Conservation (phyloP, 1,284 basidiomycete genomes). For the Trametes polyzona region DNA sequence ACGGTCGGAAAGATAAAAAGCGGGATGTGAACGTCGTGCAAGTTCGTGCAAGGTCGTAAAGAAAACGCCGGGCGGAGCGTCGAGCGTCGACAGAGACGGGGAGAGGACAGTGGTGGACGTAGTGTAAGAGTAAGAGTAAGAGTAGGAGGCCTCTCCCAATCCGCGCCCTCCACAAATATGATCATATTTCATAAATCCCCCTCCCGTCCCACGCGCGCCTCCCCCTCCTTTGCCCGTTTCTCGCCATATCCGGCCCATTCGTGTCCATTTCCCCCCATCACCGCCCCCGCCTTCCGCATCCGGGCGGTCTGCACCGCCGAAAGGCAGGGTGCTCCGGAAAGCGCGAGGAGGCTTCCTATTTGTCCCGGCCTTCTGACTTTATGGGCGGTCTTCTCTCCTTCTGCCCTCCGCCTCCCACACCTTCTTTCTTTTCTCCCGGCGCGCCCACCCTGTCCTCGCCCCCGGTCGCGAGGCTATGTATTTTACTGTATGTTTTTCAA, state of each 20-base stretch:
- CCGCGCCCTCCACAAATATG: slow-evolving; percentile 27
- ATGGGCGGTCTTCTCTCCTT: slow-evolving; percentile 6
- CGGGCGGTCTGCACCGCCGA: slow-evolving; percentile 13
- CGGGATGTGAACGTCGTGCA: slow-evolving; percentile 58
- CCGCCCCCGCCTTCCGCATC: slow-evolving; percentile 4
- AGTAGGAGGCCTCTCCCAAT: slow-evolving; percentile 35
- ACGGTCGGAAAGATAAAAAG: slow-evolving; percentile 35
- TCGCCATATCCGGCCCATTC: background rate
- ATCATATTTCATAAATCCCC: slow-evolving; percentile 33
- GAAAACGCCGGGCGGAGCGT: slow-evolving; percentile 40
- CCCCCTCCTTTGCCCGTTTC: slow-evolving; percentile 21
- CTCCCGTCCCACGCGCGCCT: slow-evolving; percentile 29
- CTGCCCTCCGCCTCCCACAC: background rate
- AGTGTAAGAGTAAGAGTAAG: too few species aligned
- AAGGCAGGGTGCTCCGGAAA: background rate
- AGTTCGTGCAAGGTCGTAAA: slow-evolving; percentile 76
- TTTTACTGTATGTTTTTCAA: too few species aligned
- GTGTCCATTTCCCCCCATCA: background rate
- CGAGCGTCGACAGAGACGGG: slow-evolving; percentile 28
- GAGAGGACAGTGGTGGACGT: slow-evolving; percentile 37
- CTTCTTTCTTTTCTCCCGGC: background rate
- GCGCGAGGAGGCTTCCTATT: slow-evolving; percentile 1
- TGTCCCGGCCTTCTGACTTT: background rate
- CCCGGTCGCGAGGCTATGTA: too few species aligned
- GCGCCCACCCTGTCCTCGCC: background rate